Evolutionary conservation across 768 basidiomycete species (phyloP).

Genomic region (Filobasidium floriforme): DNA sequence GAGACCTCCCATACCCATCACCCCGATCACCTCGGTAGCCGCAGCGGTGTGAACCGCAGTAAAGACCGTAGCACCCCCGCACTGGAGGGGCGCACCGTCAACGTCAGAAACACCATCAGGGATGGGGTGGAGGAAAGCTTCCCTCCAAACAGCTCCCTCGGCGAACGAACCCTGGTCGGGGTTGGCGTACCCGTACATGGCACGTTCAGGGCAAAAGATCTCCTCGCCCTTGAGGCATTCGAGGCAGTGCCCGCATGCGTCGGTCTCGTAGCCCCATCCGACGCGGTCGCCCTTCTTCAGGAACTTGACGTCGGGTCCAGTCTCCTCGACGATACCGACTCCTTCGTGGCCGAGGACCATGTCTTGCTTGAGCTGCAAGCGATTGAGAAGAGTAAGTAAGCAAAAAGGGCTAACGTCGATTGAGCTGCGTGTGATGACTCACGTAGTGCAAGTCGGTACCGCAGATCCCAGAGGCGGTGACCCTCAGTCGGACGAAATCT

Average conservation of each 20-base stretch:
- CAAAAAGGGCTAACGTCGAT: not conserved
- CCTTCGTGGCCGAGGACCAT: constrained; percentile 20
- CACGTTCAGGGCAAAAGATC: constrained; percentile 16
- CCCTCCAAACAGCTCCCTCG: constrained; percentile 12
- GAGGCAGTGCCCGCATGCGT: constrained; percentile 20
- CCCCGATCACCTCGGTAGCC: constrained; percentile 35
- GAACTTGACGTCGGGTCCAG: constrained; percentile 15
- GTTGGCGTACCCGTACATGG: constrained; percentile 10
- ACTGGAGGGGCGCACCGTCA: constrained; percentile 18
- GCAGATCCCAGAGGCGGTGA: constrained; percentile 21
- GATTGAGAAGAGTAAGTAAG: not conserved
- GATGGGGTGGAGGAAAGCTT: constrained; percentile 20
- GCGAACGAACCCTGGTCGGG: constrained; percentile 22
- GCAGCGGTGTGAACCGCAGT: constrained; percentile 22
- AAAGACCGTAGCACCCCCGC: constrained; percentile 23
- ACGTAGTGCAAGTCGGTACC: constrained; percentile 9
- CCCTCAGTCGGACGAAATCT: constrained; percentile 11
- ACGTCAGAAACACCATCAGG: constrained; percentile 6
- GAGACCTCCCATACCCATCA: constrained; percentile 38
- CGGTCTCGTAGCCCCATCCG: constrained; percentile 21
- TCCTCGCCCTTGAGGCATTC: constrained; percentile 16
- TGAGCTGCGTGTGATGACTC: not conserved
- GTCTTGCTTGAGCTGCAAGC: constrained; percentile 3
- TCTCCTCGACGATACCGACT: constrained; percentile 17
- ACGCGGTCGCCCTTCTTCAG: constrained; percentile 20